Conservation (phyloP, 2,329 filamentous ascomycete species). For the Thermothelomyces thermophilus region DNA sequence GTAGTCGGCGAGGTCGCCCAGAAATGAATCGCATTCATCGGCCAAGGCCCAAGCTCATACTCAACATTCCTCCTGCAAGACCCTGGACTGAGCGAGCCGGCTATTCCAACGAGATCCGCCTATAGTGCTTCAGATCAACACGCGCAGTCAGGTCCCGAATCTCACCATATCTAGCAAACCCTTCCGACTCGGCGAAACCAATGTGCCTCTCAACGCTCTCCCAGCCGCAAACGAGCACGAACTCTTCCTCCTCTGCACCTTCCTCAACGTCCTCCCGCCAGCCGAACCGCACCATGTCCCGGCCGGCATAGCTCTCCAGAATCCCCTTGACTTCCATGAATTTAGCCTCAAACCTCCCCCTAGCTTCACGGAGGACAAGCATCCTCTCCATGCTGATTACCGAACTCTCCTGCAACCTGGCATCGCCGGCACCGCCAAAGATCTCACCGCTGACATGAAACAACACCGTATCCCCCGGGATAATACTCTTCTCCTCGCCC, state of each 20-base stretch:
- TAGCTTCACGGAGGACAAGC: conserved; percentile 29
- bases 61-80: background rate
- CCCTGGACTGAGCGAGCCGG: background rate
- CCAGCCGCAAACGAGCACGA: conserved; percentile 37
- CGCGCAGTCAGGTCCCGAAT: conserved; percentile 22
- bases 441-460: conserved; percentile 37
- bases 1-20: conserved; percentile 25
- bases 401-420: conserved; percentile 25
- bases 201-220: conserved; percentile 31
- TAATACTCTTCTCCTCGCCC: background rate
- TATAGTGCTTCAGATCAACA: conserved; percentile 30
- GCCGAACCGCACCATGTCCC: conserved; percentile 32
- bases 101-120: conserved; percentile 26
- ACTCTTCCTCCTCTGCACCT: conserved; percentile 31
- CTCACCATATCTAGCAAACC: conserved; percentile 24
- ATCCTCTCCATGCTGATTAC: conserved; percentile 35
- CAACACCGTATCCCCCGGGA: conserved; percentile 24
- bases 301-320: conserved; percentile 28
- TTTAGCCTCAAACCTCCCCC: conserved; percentile 29
- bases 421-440: conserved; percentile 14
- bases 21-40: conserved; percentile 23
- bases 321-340: conserved; percentile 31
- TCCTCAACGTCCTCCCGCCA: conserved; percentile 37
- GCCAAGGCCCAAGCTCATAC: conserved; percentile 14
- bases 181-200: conserved; percentile 26